Evolutionary conservation across 192 early-diverging fungal species (phyloP).

Genomic region (Obelidium mucronatum): DNA sequence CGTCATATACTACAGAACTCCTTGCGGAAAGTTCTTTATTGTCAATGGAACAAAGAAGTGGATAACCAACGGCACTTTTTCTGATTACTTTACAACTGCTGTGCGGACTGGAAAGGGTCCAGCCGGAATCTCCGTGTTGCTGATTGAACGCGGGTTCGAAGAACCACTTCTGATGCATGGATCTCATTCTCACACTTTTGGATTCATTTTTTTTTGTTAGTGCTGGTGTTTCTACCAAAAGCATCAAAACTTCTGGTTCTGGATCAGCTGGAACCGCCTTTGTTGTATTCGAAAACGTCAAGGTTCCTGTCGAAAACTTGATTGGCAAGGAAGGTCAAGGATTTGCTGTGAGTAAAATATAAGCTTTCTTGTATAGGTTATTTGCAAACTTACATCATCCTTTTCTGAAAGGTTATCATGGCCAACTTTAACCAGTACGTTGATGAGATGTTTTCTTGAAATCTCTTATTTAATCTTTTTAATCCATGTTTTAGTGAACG

Average conservation of each 20-base stretch:
- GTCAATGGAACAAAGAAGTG: constrained; percentile 68
- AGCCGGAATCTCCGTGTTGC: constrained; percentile 70
- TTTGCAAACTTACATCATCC: background rate
- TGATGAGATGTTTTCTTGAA: background rate
- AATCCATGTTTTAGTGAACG: constrained; percentile 47
- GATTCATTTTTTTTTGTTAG: background rate
- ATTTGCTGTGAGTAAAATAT: constrained; percentile 65
- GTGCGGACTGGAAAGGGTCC: constrained; percentile 50
- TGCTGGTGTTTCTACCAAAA: constrained; percentile 61
- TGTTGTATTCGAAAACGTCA: constrained; percentile 67
- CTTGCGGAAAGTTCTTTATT: constrained; percentile 39
- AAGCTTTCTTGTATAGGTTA: too few species aligned
- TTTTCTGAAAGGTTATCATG: constrained; percentile 11
- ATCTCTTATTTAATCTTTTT: background rate
- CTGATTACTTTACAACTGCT: constrained; percentile 62
- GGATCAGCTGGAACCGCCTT: constrained; percentile 68
- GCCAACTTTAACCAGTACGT: constrained; percentile 72
- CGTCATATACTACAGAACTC: background rate
- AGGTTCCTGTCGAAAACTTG: constrained; percentile 76
- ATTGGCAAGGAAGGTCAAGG: constrained; percentile 71
- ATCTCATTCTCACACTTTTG: background rate
- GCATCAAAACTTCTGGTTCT: constrained; percentile 74
- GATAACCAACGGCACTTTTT: constrained; percentile 55
- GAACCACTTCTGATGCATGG: too few species aligned
- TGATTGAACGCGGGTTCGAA: constrained; percentile 61